Evolutionary conservation across 768 basidiomycete genomes (phyloP), one percentile per base, ranked within the genome.

Genomic region (Lactarius evosmus): DNA sequence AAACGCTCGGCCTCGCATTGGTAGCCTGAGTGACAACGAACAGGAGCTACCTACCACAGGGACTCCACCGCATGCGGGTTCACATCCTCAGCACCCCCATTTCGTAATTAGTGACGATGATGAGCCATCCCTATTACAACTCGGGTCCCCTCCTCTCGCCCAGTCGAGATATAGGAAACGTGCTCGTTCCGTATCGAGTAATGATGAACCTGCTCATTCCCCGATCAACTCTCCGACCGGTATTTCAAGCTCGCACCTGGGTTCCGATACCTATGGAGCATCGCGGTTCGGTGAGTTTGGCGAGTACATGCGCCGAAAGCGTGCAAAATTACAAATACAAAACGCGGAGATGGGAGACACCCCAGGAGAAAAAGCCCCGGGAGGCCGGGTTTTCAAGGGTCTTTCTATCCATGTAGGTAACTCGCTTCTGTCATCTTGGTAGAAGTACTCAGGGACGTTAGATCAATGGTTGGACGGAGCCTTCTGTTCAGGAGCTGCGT

Each of bases 391-490:
- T 38, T 93, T 98, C 68, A 75, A 79, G 33, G 91, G 88, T 0
- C 68, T 95, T 30, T 78, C 87, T 0, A 86, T 98, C 54, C 93
- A 98, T 73, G 95, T 97, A 74, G 69, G 88, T 77, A 36, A 27
- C 41, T 41, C 17, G 19, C 40, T 40, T 40, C 17, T n/a, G 57
- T 22, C 54, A 40, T 56, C 50, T 58, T 53, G 51, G 14, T 36
- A 60, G 29, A 27, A 56, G 44, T 33, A 1, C 58, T 69, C 4
- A 58, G 33, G 14, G 44, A 32, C 55, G 49, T 33, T 63, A 95
- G 94, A 87, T 95, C 56, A 97, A 98, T 70, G 95, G 95, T 0
- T 90, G 85, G 78, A 96, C 94, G 0, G 80, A 83, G 40, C 93
- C 95, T 7, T 91, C 95, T 22, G 83, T 93, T 25, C 92, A 95